These are phyloP conservation scores for Candida silvatica DNA, from an alignment of 805 yeast genomes.

Conservation along the genomic window DNA sequence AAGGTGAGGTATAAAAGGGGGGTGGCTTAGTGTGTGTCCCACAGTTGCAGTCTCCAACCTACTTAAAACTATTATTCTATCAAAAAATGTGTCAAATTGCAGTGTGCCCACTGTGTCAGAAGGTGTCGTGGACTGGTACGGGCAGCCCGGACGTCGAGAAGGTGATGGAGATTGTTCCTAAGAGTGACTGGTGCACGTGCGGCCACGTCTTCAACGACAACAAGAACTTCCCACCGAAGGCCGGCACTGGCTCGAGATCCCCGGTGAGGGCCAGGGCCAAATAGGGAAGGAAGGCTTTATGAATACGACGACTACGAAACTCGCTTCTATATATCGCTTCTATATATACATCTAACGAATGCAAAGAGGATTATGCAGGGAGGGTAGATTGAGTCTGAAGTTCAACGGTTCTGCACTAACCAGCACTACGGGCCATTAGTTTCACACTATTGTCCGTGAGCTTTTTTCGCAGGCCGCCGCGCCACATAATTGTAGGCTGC, in stretches of 20 bases:
- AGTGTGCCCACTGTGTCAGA: conserved; percentile 32
- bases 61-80: no score
- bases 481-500: not conserved
- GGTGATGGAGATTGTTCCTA: conserved; percentile 46
- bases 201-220: conserved; percentile 28
- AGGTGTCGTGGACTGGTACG: conserved; percentile 60
- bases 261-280: not conserved
- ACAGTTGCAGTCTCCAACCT: no score
- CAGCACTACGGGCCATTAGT: no score
- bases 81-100: conserved; percentile 26
- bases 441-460: no score
- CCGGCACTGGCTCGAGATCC: conserved; percentile 41
- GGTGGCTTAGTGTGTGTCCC: no score
- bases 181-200: conserved; percentile 47
- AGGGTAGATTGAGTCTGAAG: no score
- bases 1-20: no score
- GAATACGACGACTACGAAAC: no score
- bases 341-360: no score
- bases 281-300: not conserved
- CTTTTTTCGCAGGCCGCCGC: no score
- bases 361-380: no score
- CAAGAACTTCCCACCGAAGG: conserved; percentile 47
- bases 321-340: not conserved
- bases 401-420: no score
- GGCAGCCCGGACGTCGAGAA: conserved; percentile 43